Conservation (phyloP, 495 filamentous ascomycete genomes). For the Aspergillus kassunensis region DNA sequence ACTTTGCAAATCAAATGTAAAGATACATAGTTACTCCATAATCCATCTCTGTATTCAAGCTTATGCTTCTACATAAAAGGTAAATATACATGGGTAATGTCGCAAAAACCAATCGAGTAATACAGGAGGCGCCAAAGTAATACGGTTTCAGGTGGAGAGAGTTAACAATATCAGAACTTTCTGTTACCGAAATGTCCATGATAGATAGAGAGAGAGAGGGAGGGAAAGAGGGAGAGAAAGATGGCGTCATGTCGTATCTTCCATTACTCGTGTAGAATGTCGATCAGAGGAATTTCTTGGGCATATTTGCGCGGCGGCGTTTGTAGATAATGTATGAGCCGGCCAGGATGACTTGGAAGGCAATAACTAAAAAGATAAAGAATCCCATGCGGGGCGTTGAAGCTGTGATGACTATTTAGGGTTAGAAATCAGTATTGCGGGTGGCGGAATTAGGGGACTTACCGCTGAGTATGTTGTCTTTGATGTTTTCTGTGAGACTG, state of each 20-base stretch:
- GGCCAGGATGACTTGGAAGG: conserved; percentile 67
- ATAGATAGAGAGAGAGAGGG: no score
- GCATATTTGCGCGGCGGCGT: conserved; percentile 63
- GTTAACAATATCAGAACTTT: neutral
- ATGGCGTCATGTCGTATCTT: neutral
- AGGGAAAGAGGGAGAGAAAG: no score
- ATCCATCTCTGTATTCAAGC: no score
- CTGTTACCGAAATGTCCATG: neutral
- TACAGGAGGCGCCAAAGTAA: neutral
- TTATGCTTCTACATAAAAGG: neutral
- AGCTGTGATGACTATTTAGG: conserved; percentile 50
- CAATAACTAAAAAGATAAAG: conserved; percentile 71
- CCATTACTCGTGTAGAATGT: neutral
- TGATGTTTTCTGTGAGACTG: conserved; percentile 53
- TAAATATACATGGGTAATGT: neutral
- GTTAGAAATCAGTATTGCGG: neutral
- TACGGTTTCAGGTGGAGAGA: no score
- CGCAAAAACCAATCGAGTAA: neutral
- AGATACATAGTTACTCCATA: no score
- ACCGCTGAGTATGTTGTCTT: conserved; percentile 34
- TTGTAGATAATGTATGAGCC: conserved; percentile 77
- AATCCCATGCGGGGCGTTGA: conserved; percentile 63
- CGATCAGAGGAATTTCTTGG: conserved; percentile 86
- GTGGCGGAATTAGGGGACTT: conserved; percentile 9
- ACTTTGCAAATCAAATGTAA: no score